phyloP scores from a whole-genome alignment of 2,329 filamentous ascomycete genomes.

The Aspergillus floridensis region DNA sequence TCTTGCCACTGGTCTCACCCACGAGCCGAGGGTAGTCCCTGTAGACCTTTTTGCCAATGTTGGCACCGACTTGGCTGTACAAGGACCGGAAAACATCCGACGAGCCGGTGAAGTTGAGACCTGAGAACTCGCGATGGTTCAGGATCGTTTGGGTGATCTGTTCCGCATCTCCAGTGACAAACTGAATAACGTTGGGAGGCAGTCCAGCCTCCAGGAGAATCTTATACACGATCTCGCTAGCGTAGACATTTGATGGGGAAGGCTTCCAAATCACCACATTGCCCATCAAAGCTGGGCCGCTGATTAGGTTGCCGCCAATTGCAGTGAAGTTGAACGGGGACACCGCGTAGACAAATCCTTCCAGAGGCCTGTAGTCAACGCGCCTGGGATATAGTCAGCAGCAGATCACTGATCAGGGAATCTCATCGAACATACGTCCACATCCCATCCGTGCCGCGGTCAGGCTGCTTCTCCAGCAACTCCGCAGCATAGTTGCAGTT shows the following conservation, averaged over 20 bases:
- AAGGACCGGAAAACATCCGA: conserved; percentile 84
- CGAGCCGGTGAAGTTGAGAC: conserved; percentile 87
- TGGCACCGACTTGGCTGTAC: conserved; percentile 78
- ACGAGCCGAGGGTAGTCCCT: conserved; percentile 79
- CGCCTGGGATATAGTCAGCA: conserved; percentile 48
- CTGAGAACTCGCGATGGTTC: conserved; percentile 73
- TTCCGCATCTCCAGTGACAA: conserved; percentile 82
- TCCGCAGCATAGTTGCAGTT: conserved; percentile 74
- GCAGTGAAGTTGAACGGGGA: conserved; percentile 97
- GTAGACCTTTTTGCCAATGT: conserved; percentile 75
- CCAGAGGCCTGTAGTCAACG: conserved; percentile 80
- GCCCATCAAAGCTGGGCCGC: conserved; percentile 80
- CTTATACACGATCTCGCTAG: conserved; percentile 83
- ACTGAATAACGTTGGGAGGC: conserved; percentile 85
- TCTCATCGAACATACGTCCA: conserved; percentile 65
- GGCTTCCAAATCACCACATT: conserved; percentile 98
- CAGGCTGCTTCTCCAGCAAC: conserved; percentile 78
- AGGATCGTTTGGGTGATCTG: conserved; percentile 76
- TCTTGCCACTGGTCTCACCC: conserved; percentile 87
- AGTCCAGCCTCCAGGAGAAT: conserved; percentile 91
- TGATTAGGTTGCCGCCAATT: conserved; percentile 81
- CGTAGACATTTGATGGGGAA: conserved; percentile 77
- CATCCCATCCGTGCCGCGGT: conserved; percentile 74
- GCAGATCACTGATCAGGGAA: neutral
- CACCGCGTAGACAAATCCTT: conserved; percentile 92